Conservation (phyloP, 2,329 filamentous ascomycete genomes). For the Microcyclosporella mali region DNA sequence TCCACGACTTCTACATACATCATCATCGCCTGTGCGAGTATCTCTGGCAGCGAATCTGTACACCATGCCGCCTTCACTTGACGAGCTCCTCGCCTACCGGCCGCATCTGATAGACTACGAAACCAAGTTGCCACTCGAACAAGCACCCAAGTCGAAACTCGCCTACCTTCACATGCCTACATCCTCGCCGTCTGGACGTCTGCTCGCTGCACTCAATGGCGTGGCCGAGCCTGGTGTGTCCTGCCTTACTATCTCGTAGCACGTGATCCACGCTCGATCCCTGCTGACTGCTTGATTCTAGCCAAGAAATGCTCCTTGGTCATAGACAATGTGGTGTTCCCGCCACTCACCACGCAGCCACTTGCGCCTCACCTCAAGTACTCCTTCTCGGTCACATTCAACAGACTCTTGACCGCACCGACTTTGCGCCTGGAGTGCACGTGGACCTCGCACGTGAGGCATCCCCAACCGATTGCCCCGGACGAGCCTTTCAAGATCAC, state of each 20-base stretch:
- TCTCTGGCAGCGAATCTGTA: no score
- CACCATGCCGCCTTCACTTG: neutral
- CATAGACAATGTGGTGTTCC: neutral
- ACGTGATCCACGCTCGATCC: neutral
- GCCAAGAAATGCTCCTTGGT: neutral
- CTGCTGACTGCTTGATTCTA: neutral
- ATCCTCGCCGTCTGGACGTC: neutral
- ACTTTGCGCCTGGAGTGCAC: constrained; percentile 6
- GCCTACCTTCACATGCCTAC: constrained; percentile 9
- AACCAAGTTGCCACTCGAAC: neutral
- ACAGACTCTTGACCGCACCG: constrained; percentile 9
- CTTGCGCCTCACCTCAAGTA: neutral
- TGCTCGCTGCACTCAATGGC: constrained; percentile 2
- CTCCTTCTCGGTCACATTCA: neutral
- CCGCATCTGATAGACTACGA: neutral
- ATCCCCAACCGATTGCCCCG: neutral
- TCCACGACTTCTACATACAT: no score
- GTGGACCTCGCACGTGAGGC: constrained; percentile 3
- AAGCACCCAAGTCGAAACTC: constrained; percentile 1
- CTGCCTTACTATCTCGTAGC: constrained; percentile 1
- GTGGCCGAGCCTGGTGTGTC: constrained; percentile 5
- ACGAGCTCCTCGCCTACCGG: neutral
- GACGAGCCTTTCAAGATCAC: neutral
- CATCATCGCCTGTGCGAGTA: neutral
- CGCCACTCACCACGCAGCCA: neutral